Evolutionary conservation across 139 green algal species (phyloP), one percentile per base, ranked within the genome.

Genomic region (Chlamydomonas eustigma): DNA sequence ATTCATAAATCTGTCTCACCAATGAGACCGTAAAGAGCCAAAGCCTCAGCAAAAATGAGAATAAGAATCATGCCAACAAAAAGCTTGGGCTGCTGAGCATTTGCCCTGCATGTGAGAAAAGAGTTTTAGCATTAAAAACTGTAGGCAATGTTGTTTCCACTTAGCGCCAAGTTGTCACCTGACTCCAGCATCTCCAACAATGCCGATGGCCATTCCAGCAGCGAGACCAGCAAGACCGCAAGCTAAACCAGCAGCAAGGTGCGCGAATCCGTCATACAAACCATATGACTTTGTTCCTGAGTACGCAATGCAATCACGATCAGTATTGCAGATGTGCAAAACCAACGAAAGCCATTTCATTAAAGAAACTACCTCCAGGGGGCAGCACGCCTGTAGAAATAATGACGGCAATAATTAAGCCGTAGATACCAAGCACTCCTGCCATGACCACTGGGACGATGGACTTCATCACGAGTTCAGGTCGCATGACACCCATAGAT

Each of bases 21-120:
- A 44, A 72, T 72, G 8, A 72, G 65, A n/a, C 65, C 65, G 65
- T 72, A 72, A 33, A 72, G 65, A 8, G 65, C 65, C 73, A 99
- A 84, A 66, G 96, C 96, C 87, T 99, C 96, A 75, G 96, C 96
- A 80, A 99, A 99, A 96, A 99, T 99, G 39, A 99, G 93, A 79
- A 99, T 99, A 39, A 99, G 90, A 80, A 99, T 97, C 95, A 99
- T 98, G 38, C 94, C 96, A 2, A 99, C 95, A 73, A 99, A 99
- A 25, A 99, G 92, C 91, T 98, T 99, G 69, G 96, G 96, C 84
- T 99, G 96, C 89, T 99, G 96, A 30, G 96, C 96, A 77, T 99
- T 99, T 25, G 96, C 96, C 76, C 90, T 94, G 81, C 44, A 58
- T 58, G 44, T 12, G 18, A 58, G 44, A 18, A 38, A 79, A 69